Percentiles rank a stretch among this genome's conserved stretches.
Evolutionary conservation across 2,329 filamentous ascomycete genomes (phyloP).

Genomic region (Esteya vermicola): DNA sequence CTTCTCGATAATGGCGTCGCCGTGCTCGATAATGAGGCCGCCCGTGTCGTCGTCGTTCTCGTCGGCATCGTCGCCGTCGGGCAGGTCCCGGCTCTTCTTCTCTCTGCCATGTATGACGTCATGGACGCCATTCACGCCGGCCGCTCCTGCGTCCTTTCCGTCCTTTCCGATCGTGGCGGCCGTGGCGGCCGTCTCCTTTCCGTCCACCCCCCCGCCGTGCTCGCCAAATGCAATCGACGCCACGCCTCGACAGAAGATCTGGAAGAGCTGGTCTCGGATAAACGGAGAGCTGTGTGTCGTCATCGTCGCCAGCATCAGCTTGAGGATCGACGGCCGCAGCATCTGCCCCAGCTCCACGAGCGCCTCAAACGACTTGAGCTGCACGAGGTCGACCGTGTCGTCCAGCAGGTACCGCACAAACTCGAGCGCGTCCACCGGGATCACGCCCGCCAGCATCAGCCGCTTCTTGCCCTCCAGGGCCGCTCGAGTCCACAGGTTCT

Average conservation of each 20-base stretch:
- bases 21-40: slow-evolving; percentile 33
- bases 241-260: slow-evolving; percentile 42
- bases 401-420: slow-evolving; percentile 53
- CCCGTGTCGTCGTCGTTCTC: slow-evolving; percentile 20
- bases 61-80: slow-evolving; percentile 32
- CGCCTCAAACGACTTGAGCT: slow-evolving; percentile 51
- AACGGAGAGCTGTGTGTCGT: slow-evolving; percentile 51
- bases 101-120: neutral
- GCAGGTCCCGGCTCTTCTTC: slow-evolving; percentile 27
- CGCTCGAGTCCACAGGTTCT: slow-evolving; percentile 51
- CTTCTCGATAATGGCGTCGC: slow-evolving; percentile 26
- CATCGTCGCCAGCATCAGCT: slow-evolving; percentile 41
- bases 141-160: neutral
- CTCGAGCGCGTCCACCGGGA: slow-evolving; percentile 35
- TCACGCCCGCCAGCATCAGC: slow-evolving; percentile 50
- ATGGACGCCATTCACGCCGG: too few relatives aligned
- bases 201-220: slow-evolving; percentile 13
- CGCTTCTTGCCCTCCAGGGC: slow-evolving; percentile 46
- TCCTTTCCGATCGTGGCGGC: neutral
- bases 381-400: slow-evolving; percentile 45
- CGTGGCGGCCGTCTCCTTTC: neutral
- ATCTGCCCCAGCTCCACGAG: slow-evolving; percentile 50
- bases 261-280: slow-evolving; percentile 45
- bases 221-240: slow-evolving; percentile 52
- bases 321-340: slow-evolving; percentile 37